phyloP scores from a whole-genome alignment of 208 protist species.

The Naegleria gruberi region DNA sequence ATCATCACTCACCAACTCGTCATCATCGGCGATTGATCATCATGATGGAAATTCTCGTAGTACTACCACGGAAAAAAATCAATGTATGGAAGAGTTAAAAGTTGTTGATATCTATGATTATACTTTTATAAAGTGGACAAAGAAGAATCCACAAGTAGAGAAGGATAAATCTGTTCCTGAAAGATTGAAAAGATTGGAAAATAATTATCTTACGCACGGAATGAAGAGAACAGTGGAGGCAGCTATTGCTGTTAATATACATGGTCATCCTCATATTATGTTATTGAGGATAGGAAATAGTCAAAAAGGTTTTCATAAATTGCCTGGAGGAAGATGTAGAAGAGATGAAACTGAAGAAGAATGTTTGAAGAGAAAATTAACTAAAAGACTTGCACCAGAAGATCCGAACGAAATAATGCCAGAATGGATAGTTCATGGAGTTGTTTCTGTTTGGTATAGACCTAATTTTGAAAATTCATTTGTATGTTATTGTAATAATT shows the following conservation, averaged over 20 bases:
- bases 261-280: conserved; percentile 24
- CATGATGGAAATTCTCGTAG: too few species aligned
- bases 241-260: not conserved
- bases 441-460: conserved; percentile 19
- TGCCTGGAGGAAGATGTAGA: conserved; percentile 15
- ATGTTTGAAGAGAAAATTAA: conserved; percentile 20
- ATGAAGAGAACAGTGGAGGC: conserved; percentile 19
- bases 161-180: conserved; percentile 22
- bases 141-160: conserved; percentile 21
- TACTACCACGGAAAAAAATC: too few species aligned
- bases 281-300: conserved; percentile 16
- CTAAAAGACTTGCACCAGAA: conserved; percentile 13
- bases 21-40: too few species aligned
- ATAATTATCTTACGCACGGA: conserved; percentile 2
- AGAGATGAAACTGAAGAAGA: conserved; percentile 1
- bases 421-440: conserved; percentile 1
- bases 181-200: not conserved
- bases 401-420: not conserved
- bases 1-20: too few species aligned
- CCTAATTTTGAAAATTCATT: conserved; percentile 23
- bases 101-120: not conserved
- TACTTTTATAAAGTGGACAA: not conserved
- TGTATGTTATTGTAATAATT: not conserved
- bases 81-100: not conserved
- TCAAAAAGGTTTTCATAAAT: conserved; percentile 14